Percentiles rank a stretch among this genome's conserved stretches.
These are phyloP conservation scores for Pyricularia pennisetigena DNA, from an alignment of 2,329 filamentous ascomycete species.

Conservation along the genomic window DNA sequence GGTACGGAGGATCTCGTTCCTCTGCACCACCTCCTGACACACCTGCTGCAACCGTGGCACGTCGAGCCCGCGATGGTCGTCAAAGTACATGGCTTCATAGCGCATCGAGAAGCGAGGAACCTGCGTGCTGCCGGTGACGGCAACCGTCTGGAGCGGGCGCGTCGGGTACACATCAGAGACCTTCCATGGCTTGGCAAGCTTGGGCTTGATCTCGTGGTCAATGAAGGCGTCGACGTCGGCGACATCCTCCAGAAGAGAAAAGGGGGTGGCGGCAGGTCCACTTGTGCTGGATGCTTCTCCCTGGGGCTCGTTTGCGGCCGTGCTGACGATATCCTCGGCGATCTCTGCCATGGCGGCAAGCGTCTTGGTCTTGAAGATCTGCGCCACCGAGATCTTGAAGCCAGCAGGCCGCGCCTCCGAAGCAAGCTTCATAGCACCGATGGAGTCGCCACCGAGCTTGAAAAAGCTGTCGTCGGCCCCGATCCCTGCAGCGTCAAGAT, in stretches of 20 bases:
- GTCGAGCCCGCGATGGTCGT: conserved; percentile 26
- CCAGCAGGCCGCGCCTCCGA: conserved; percentile 27
- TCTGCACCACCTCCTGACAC: conserved; percentile 45
- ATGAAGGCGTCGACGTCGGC: conserved; percentile 32
- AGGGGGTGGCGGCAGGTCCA: conserved; percentile 27
- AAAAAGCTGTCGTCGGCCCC: conserved; percentile 36
- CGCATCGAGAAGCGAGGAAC: conserved; percentile 51
- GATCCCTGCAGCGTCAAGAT: conserved; percentile 21
- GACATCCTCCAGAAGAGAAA: conserved; percentile 33
- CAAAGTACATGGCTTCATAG: conserved; percentile 56
- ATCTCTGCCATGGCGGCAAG: conserved; percentile 14
- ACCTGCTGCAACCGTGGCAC: conserved; percentile 33
- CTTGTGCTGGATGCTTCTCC: neutral
- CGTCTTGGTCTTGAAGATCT: conserved; percentile 28
- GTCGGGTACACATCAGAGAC: conserved; percentile 48
- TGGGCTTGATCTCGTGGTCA: conserved; percentile 35
- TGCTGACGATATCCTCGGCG: conserved; percentile 4
- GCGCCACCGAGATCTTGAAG: conserved; percentile 29
- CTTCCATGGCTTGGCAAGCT: conserved; percentile 37
- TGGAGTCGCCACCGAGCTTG: conserved; percentile 36
- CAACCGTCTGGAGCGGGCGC: conserved; percentile 48
- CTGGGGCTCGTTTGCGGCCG: neutral
- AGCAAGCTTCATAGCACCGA: conserved; percentile 38
- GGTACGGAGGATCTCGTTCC: conserved; percentile 56
- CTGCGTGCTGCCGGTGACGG: conserved; percentile 46